phyloP scores from a whole-genome alignment of 306 rosid species.

The Rosa multiflora region DNA sequence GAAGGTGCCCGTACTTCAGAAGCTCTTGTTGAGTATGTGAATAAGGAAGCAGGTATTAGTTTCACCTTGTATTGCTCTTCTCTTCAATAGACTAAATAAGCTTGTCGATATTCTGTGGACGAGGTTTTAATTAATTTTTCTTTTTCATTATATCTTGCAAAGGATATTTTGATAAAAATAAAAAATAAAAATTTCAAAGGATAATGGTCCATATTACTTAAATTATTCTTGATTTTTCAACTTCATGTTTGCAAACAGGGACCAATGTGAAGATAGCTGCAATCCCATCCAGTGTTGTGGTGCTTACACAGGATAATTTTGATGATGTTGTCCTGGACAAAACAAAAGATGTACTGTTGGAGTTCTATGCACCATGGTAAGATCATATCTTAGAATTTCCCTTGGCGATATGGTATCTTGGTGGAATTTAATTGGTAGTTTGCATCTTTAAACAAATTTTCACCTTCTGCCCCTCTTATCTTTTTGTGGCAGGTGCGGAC shows the following conservation, averaged over 20 bases:
- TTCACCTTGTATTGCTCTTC: conserved; percentile 12
- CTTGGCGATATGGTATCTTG: not conserved
- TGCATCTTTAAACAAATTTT: conserved; percentile 11
- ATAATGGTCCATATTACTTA: not conserved
- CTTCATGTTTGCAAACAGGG: conserved; percentile 45
- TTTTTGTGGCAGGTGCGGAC: conserved; percentile 77
- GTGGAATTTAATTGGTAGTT: not conserved
- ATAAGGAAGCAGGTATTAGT: conserved; percentile 64
- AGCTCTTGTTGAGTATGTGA: conserved; percentile 73
- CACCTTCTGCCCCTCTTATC: not conserved
- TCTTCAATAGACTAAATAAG: not conserved
- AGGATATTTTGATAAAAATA: not conserved
- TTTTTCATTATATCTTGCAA: not conserved
- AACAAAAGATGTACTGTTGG: conserved; percentile 84
- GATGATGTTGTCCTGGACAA: conserved; percentile 68
- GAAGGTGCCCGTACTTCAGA: conserved; percentile 82
- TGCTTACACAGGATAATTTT: conserved; percentile 62
- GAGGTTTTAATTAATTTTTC: conserved; percentile 10
- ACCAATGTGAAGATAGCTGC: conserved; percentile 80
- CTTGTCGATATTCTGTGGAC: not conserved
- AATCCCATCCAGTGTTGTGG: conserved; percentile 60
- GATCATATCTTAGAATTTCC: conserved; percentile 20
- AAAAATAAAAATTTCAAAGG: not conserved
- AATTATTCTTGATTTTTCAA: conserved; percentile 22
- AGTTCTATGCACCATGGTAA: conserved; percentile 97